Evolutionary conservation across 257 asterid genomes (phyloP).

Genomic region (Scutellaria minor): DNA sequence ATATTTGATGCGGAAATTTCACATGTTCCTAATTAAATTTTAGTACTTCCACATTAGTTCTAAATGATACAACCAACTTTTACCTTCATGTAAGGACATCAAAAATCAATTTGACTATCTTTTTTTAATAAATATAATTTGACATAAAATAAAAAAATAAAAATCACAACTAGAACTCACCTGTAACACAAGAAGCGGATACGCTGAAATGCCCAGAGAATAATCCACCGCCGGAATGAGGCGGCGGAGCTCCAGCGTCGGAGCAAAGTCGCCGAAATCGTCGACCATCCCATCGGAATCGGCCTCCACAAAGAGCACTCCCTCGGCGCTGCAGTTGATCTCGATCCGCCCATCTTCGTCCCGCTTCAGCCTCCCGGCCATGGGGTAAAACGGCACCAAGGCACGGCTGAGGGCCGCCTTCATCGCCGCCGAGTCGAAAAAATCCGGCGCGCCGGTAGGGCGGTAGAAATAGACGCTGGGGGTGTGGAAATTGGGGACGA

Average conservation of each 20-base stretch:
- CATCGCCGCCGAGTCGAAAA: slow-evolving; percentile 66
- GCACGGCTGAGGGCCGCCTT: slow-evolving; percentile 80
- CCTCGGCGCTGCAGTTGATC: slow-evolving; percentile 61
- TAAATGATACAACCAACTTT: too few species aligned
- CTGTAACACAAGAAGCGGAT: slow-evolving; percentile 82
- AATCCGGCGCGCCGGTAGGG: slow-evolving; percentile 56
- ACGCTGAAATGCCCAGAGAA: slow-evolving; percentile 55
- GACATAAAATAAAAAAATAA: not conserved
- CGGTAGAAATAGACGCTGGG: slow-evolving; percentile 96
- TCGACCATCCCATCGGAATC: slow-evolving; percentile 68
- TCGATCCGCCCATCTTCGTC: slow-evolving; percentile 92
- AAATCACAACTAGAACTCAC: slow-evolving; percentile 40
- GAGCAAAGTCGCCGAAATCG: slow-evolving; percentile 85
- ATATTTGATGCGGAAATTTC: too few species aligned
- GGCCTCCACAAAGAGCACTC: slow-evolving; percentile 77
- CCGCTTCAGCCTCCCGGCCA: slow-evolving; percentile 91
- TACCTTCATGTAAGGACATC: too few species aligned
- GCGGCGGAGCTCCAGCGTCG: slow-evolving; percentile 74
- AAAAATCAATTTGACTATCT: too few species aligned
- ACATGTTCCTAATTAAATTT: too few species aligned
- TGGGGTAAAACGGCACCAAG: slow-evolving; percentile 93
- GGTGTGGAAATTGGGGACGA: slow-evolving; percentile 96
- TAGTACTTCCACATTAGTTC: too few species aligned
- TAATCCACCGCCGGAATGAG: slow-evolving; percentile 94
- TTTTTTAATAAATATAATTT: not conserved